phyloP scores from a whole-genome alignment of 768 basidiomycete species.

The Amanita jacksonii region DNA sequence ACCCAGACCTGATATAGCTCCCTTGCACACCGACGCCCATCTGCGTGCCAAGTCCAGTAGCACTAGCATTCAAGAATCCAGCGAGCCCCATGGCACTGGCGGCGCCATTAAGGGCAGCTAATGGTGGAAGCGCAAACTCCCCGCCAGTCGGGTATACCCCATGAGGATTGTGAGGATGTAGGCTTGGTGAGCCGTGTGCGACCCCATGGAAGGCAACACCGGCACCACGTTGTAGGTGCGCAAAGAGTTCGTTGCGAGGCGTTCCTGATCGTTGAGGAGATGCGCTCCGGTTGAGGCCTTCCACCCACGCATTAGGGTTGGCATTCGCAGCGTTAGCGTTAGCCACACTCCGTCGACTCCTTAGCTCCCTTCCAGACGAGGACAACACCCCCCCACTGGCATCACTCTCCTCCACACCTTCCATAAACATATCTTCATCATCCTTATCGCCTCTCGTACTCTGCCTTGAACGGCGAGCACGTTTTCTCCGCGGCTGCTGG shows the following conservation, averaged over 20 bases:
- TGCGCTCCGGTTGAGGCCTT: constrained; percentile 23
- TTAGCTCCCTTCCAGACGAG: constrained; percentile 14
- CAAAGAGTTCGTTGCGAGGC: constrained; percentile 2
- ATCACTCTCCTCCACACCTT: constrained; percentile 27
- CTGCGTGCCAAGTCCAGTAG: neutral
- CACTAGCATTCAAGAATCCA: constrained; percentile 21
- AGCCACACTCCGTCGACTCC: constrained; percentile 9
- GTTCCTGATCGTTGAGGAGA: constrained; percentile 18
- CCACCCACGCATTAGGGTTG: constrained; percentile 16
- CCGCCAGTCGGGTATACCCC: constrained; percentile 17
- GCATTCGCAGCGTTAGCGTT: neutral
- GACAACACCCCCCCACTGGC: neutral
- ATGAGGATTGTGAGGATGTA: neutral
- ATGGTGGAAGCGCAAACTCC: constrained; percentile 54
- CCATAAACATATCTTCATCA: constrained; percentile 42
- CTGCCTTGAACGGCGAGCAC: constrained; percentile 25
- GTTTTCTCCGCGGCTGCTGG: constrained; percentile 49
- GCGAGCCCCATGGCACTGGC: constrained; percentile 2
- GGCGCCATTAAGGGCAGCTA: constrained; percentile 31
- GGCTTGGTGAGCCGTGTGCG: constrained; percentile 10
- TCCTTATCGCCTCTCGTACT: constrained; percentile 19
- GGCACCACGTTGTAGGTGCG: constrained; percentile 5
- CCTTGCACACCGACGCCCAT: constrained; percentile 24
- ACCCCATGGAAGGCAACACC: neutral
- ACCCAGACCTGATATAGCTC: constrained; percentile 56